Evolutionary conservation across 2,329 filamentous ascomycete genomes (phyloP).

Genomic region (Coniochaeta sp.): DNA sequence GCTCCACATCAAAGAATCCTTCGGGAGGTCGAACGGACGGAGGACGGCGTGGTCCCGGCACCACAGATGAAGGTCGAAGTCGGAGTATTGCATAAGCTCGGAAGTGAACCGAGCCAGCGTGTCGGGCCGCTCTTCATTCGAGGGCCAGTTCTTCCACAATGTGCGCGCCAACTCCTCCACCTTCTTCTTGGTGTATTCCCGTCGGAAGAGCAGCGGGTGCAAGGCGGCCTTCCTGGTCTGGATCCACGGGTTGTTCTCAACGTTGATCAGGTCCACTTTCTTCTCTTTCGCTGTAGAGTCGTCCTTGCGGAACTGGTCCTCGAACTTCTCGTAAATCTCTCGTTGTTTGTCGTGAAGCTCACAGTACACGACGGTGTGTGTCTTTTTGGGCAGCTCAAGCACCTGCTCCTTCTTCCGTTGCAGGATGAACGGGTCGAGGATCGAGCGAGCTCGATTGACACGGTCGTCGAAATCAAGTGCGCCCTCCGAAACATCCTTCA

Average conservation of each 20-base stretch:
- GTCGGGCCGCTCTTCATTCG: conserved; percentile 44
- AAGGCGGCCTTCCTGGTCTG: conserved; percentile 88
- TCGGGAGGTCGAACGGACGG: conserved; percentile 44
- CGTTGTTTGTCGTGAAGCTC: conserved; percentile 68
- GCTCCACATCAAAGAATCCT: conserved; percentile 50
- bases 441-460: conserved; percentile 78
- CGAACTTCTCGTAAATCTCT: conserved; percentile 62
- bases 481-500: conserved; percentile 71
- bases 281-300: conserved; percentile 50
- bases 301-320: conserved; percentile 56
- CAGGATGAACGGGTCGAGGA: conserved; percentile 91
- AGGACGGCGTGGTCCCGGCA: conserved; percentile 54
- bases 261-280: conserved; percentile 42
- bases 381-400: conserved; percentile 80
- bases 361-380: conserved; percentile 71
- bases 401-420: conserved; percentile 92
- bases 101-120: conserved; percentile 45
- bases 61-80: conserved; percentile 61
- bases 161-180: conserved; percentile 72
- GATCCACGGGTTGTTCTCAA: conserved; percentile 67
- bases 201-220: conserved; percentile 81
- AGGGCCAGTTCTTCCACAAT: conserved; percentile 62
- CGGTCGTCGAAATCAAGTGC: conserved; percentile 81
- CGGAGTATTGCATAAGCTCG: conserved; percentile 51
- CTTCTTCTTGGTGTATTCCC: conserved; percentile 67